phyloP scores from a whole-genome alignment of 2,329 filamentous ascomycete genomes.

The Triangularia verruculosa region DNA sequence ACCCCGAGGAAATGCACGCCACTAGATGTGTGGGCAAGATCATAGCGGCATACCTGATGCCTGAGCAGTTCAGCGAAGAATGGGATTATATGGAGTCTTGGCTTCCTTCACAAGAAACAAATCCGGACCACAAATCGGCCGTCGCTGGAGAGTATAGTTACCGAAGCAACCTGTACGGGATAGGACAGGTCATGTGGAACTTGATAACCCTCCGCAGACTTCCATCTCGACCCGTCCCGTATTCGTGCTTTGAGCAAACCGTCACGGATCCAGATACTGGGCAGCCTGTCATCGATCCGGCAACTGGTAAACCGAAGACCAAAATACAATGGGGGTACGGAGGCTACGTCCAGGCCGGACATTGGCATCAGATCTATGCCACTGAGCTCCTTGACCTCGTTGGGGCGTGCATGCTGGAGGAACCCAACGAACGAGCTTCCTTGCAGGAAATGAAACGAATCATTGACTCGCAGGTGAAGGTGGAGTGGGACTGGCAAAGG shows the following conservation, averaged over 20 bases:
- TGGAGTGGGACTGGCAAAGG: background rate
- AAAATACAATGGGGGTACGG: background rate
- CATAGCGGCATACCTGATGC: background rate
- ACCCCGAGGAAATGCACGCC: background rate
- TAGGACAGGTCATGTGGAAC: background rate
- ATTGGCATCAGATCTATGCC: background rate
- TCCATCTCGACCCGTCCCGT: background rate
- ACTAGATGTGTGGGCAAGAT: background rate
- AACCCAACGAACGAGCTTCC: background rate
- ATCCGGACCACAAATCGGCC: background rate
- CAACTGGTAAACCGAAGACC: background rate
- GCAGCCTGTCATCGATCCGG: background rate
- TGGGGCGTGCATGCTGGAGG: background rate
- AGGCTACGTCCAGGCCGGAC: background rate
- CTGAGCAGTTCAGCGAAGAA: constrained; percentile 7
- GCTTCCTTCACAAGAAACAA: background rate
- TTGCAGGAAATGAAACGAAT: background rate
- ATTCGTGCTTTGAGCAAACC: background rate
- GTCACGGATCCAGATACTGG: background rate
- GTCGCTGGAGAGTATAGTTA: background rate
- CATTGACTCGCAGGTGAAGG: background rate
- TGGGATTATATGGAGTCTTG: background rate
- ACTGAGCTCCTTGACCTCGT: background rate
- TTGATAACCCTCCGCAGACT: background rate
- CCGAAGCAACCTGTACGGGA: constrained; percentile 1